A percentile compares a stretch with the other conserved stretches of the same genome.
These are phyloP conservation scores for Cercospora zeina DNA, from an alignment of 2,329 filamentous ascomycete genomes.

Conservation along the genomic window DNA sequence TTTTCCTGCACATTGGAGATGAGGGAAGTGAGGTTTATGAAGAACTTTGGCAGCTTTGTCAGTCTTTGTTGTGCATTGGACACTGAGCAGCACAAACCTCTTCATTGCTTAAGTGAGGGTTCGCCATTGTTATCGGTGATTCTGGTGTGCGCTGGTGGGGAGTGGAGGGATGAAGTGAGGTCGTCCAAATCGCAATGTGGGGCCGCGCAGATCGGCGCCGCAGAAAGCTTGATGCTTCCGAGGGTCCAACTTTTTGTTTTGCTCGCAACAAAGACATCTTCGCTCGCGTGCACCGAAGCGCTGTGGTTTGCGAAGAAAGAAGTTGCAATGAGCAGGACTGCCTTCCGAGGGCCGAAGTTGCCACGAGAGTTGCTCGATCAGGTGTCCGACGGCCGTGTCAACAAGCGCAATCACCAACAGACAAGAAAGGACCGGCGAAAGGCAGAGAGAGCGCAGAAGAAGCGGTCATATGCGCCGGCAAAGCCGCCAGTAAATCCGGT, in stretches of 20 bases:
- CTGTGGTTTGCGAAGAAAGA: not conserved
- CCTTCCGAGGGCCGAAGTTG: slow-evolving; percentile 45
- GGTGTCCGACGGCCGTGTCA: slow-evolving; percentile 37
- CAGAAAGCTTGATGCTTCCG: slow-evolving; percentile 10
- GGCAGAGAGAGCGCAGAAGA: slow-evolving; percentile 64
- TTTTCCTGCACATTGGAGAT: slow-evolving; percentile 67
- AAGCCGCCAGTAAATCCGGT: not conserved
- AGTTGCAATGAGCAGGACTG: slow-evolving; percentile 32
- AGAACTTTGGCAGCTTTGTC: slow-evolving; percentile 61
- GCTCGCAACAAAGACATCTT: not conserved
- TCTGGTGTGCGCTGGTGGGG: not conserved
- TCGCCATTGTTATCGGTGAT: slow-evolving; percentile 43
- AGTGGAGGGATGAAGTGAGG: slow-evolving; percentile 13
- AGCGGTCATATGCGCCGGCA: slow-evolving; percentile 36
- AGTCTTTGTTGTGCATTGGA: not conserved
- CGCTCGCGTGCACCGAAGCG: not conserved
- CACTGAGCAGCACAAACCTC: slow-evolving; percentile 51
- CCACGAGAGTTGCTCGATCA: slow-evolving; percentile 50
- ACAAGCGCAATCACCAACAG: slow-evolving; percentile 27
- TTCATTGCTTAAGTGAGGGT: slow-evolving; percentile 59
- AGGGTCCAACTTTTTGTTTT: slow-evolving; percentile 4
- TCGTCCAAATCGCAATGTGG: slow-evolving; percentile 17
- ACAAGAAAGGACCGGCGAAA: slow-evolving; percentile 56
- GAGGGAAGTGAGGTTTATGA: slow-evolving; percentile 65
- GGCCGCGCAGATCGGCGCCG: slow-evolving; percentile 5